Evolutionary conservation across 129 eudicot species (phyloP).

Genomic region (Deinandra increscens): DNA sequence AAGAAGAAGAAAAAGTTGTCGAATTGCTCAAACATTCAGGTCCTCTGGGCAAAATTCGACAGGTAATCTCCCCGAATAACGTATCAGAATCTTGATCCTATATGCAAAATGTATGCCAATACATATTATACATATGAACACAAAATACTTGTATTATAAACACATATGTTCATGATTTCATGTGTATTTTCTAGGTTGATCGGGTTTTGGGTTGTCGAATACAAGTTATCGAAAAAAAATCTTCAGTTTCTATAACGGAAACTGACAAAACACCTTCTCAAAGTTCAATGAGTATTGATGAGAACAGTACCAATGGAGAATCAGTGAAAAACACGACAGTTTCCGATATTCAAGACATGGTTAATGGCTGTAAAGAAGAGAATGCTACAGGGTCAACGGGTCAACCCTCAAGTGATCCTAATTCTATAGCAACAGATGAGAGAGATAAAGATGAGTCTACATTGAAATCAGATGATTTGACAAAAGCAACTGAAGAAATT

Average conservation of each 20-base stretch:
- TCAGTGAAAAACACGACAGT: constrained; percentile 36
- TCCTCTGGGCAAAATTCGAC: constrained; percentile 38
- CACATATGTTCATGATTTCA: background rate
- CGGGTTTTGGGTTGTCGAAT: constrained; percentile 88
- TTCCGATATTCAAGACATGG: constrained; percentile 25
- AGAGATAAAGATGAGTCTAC: too few relatives aligned
- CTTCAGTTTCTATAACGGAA: constrained; percentile 29
- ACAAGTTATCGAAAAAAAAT: constrained; percentile 32
- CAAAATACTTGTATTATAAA: background rate
- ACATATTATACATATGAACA: constrained; percentile 8
- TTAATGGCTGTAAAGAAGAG: constrained; percentile 43
- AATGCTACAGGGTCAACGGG: constrained; percentile 21
- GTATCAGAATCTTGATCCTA: background rate
- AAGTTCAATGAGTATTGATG: constrained; percentile 32
- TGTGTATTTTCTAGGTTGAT: constrained; percentile 62
- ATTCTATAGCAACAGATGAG: constrained; percentile 23
- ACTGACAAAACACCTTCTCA: constrained; percentile 29
- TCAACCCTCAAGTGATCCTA: constrained; percentile 25
- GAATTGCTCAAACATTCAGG: constrained; percentile 31
- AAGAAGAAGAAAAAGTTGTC: constrained; percentile 16
- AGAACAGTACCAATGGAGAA: constrained; percentile 17
- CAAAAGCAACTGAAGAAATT: constrained; percentile 16
- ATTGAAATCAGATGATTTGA: constrained; percentile 27
- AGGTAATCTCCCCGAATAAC: constrained; percentile 34
- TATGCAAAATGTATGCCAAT: background rate